phyloP scores from a whole-genome alignment of 2,329 filamentous ascomycete genomes.

The Aspergillus tubingensis region DNA sequence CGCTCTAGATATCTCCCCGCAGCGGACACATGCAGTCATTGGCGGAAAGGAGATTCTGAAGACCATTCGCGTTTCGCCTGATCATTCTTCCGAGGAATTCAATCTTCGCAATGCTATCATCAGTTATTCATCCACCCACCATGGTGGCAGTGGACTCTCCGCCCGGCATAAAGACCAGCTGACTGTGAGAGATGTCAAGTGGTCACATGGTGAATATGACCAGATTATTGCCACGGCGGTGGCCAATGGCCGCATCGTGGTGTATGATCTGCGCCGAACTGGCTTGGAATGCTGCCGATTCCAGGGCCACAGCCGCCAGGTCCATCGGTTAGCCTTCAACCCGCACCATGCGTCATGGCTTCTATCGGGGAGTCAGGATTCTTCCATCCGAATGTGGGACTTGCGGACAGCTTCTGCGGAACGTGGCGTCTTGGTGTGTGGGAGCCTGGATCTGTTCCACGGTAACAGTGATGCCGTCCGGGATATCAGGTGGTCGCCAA shows the following conservation, averaged over 20 bases:
- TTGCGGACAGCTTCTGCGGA: constrained; percentile 55
- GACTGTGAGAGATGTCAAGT: constrained; percentile 66
- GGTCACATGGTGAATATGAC: constrained; percentile 64
- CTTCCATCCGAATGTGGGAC: constrained; percentile 66
- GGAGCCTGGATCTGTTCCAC: constrained; percentile 57
- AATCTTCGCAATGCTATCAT: constrained; percentile 64
- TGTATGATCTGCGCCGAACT: constrained; percentile 64
- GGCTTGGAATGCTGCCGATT: constrained; percentile 63
- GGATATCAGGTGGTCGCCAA: constrained; percentile 67
- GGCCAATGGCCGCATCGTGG: constrained; percentile 64
- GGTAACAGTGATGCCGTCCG: constrained; percentile 63
- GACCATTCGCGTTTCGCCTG: constrained; percentile 61
- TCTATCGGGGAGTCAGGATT: constrained; percentile 66
- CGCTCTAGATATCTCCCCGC: constrained; percentile 64
- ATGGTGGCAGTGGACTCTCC: constrained; percentile 46
- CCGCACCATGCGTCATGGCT: constrained; percentile 62
- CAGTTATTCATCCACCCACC: constrained; percentile 57
- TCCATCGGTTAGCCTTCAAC: constrained; percentile 67
- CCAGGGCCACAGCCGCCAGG: constrained; percentile 66
- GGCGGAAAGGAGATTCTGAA: constrained; percentile 68
- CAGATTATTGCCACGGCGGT: constrained; percentile 65
- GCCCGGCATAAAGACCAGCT: constrained; percentile 60
- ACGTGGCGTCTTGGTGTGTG: constrained; percentile 53
- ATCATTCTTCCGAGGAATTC: constrained; percentile 61
- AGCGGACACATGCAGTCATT: constrained; percentile 64